A percentile compares a stretch with the other conserved stretches of the same genome.
Evolutionary conservation across 2,329 filamentous ascomycete species (phyloP).

Genomic region (Phaeosphaeriaceae sp.): DNA sequence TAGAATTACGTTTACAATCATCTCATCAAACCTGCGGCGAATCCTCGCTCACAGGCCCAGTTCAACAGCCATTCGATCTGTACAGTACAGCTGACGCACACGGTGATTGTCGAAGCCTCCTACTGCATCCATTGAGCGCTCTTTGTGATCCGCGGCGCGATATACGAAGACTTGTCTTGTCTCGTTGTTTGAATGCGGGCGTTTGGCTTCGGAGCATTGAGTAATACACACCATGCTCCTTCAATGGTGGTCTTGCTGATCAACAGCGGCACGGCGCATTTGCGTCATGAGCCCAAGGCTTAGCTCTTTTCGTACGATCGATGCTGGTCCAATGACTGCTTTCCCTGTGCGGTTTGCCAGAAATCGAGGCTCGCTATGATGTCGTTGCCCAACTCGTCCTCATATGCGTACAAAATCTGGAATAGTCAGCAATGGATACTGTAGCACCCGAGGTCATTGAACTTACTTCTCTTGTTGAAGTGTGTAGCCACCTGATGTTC

Average conservation of each 20-base stretch:
- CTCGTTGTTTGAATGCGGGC: background rate
- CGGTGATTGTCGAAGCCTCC: background rate
- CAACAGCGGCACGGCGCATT: background rate
- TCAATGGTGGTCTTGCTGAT: background rate
- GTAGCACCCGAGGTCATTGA: background rate
- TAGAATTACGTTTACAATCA: background rate
- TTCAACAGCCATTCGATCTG: background rate
- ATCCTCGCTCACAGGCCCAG: background rate
- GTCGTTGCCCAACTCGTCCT: slow-evolving; percentile 93
- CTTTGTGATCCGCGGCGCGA: background rate
- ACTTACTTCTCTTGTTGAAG: slow-evolving; percentile 90
- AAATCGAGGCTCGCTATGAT: slow-evolving; percentile 96
- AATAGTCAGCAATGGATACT: slow-evolving; percentile 18
- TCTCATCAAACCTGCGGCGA: background rate
- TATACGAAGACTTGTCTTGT: background rate
- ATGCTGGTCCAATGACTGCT: slow-evolving; percentile 35
- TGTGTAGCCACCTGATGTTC: slow-evolving; percentile 97
- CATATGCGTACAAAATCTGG: slow-evolving; percentile 96
- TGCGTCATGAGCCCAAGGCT: background rate
- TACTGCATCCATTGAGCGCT: background rate
- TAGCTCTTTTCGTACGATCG: slow-evolving; percentile 38
- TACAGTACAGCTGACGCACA: background rate
- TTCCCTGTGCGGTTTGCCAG: slow-evolving; percentile 65
- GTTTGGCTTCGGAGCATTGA: background rate
- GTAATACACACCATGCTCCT: background rate